Percentiles rank a stretch among this genome's conserved stretches.
These are phyloP conservation scores for Pascua sp. DNA, from an alignment of 1,284 basidiomycete species.

Conservation along the genomic window DNA sequence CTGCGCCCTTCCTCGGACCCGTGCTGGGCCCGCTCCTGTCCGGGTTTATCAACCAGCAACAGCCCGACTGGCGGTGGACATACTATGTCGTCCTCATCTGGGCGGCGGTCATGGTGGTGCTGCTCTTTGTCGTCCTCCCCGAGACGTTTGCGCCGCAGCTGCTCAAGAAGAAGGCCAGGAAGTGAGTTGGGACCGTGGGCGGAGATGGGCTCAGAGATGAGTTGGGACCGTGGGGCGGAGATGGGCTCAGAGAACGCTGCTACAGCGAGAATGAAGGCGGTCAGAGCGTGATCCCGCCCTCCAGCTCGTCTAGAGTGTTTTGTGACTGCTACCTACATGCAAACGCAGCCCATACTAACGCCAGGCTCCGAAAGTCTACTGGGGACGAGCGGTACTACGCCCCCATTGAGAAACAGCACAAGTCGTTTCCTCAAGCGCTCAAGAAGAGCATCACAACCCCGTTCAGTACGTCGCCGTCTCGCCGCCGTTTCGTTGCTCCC, in stretches of 20 bases:
- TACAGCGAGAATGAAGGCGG: no score
- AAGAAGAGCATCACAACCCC: constrained; percentile 61
- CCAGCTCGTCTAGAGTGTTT: no score
- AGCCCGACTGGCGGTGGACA: constrained; percentile 69
- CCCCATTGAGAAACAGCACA: constrained; percentile 56
- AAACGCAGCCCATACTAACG: constrained; percentile 12
- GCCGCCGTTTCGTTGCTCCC: no score
- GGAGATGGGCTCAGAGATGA: constrained; percentile 6
- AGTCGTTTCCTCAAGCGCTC: constrained; percentile 54
- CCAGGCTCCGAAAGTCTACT: constrained; percentile 53
- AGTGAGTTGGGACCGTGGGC: constrained; percentile 21
- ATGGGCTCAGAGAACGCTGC: neutral
- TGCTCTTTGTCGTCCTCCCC: constrained; percentile 57
- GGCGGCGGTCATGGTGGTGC: constrained; percentile 44
- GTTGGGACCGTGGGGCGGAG: neutral
- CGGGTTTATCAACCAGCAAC: constrained; percentile 57
- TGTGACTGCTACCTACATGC: no score
- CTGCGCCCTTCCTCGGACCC: constrained; percentile 71
- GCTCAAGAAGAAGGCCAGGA: constrained; percentile 57
- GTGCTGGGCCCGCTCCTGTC: constrained; percentile 55
- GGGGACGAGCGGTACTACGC: constrained; percentile 58
- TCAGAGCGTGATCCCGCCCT: no score
- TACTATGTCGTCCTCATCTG: constrained; percentile 64
- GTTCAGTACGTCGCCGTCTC: constrained; percentile 60
- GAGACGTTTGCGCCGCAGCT: constrained; percentile 72